Conservation (phyloP, 2,329 filamentous ascomycete species). For the Pyrenophora graminea region DNA sequence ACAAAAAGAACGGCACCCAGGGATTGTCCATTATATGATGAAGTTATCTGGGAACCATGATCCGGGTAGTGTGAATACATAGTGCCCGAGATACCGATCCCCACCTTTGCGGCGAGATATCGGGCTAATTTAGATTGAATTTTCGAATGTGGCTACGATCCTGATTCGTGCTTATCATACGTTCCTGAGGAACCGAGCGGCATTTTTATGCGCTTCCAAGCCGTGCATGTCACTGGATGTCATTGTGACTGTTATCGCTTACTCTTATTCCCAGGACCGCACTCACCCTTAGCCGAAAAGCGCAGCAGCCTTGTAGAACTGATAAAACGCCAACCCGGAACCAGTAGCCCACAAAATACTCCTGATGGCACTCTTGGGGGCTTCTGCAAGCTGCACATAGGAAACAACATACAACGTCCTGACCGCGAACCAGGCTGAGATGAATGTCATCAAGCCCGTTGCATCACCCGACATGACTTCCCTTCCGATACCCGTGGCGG, state of each 20-base stretch:
- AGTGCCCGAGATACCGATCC: too few relatives aligned
- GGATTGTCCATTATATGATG: too few relatives aligned
- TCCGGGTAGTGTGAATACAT: too few relatives aligned
- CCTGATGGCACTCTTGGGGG: slow-evolving; percentile 24
- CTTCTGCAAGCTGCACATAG: slow-evolving; percentile 27
- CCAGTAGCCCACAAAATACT: slow-evolving; percentile 23
- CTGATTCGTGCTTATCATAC: too few relatives aligned
- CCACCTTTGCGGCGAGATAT: too few relatives aligned
- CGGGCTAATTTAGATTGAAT: too few relatives aligned
- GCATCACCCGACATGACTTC: slow-evolving; percentile 18
- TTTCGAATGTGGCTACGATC: too few relatives aligned
- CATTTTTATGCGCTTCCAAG: too few relatives aligned
- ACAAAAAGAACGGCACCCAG: too few relatives aligned
- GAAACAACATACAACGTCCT: slow-evolving; percentile 25
- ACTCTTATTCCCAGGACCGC: not conserved
- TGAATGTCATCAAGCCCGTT: slow-evolving; percentile 27
- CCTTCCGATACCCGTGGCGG: slow-evolving; percentile 17
- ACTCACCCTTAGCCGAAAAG: slow-evolving; percentile 18
- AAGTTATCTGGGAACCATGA: too few relatives aligned
- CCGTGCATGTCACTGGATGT: too few relatives aligned
- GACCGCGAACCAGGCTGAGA: slow-evolving; percentile 24
- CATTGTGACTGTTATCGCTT: not conserved
- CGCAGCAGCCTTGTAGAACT: slow-evolving; percentile 31
- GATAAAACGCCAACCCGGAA: slow-evolving; percentile 17
- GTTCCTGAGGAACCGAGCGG: too few relatives aligned